These are phyloP conservation scores for Linum trigynum DNA, from an alignment of 345 rosid species.

Conservation along the genomic window DNA sequence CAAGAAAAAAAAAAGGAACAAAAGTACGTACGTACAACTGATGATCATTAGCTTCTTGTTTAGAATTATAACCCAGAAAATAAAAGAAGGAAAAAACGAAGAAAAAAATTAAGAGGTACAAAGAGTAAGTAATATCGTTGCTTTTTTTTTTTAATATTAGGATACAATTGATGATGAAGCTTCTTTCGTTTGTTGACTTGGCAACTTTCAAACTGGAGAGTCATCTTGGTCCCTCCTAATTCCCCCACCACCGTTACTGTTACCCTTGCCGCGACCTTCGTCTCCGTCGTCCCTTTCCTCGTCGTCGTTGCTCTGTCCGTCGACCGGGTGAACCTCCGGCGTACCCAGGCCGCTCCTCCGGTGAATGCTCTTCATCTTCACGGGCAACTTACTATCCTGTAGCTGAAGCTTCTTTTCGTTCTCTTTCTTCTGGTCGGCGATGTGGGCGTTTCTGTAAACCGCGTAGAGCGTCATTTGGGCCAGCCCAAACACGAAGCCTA, in stretches of 20 bases:
- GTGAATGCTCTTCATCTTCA: constrained; percentile 17
- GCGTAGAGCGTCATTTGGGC: constrained; percentile 61
- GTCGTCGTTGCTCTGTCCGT: background rate
- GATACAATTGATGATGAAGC: background rate
- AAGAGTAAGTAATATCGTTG: too few relatives aligned
- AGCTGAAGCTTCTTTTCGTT: background rate
- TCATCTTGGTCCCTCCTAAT: background rate
- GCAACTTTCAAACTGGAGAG: background rate
- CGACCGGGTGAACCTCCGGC: constrained; percentile 16
- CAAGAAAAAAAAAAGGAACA: background rate
- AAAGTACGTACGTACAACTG: background rate
- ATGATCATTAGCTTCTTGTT: background rate
- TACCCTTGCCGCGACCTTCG: background rate
- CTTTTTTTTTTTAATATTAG: too few relatives aligned
- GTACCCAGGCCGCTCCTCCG: constrained; percentile 14
- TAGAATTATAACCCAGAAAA: too few relatives aligned
- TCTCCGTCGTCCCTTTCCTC: background rate
- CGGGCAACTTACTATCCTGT: constrained; percentile 25
- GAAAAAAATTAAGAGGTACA: background rate
- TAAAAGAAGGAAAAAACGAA: too few relatives aligned
- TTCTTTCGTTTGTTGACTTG: background rate
- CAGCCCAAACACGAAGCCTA: constrained; percentile 64
- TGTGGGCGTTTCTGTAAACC: constrained; percentile 32
- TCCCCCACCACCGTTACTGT: too few relatives aligned
- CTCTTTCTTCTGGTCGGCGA: constrained; percentile 5